Base-by-base conservation (phyloP, 164 flowering plant species). In the Vitis riparia region DNA sequence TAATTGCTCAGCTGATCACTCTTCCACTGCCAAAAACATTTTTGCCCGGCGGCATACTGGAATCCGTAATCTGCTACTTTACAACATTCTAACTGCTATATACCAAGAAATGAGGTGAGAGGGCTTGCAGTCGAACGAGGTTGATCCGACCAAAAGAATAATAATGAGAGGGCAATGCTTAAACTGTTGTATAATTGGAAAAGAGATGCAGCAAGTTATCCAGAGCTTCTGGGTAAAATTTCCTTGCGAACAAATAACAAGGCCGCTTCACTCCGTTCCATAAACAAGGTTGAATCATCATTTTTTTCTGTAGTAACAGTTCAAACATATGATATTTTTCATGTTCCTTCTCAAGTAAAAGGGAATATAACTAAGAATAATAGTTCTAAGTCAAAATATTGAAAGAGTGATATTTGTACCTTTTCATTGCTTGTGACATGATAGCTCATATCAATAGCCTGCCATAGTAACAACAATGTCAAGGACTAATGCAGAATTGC, bases 231-330 rank as follows among this genome's bases (percentile, higher is more conserved):
- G 82, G 82, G 23, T 76, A 63, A 52, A 79, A 79, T 68, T 76
- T 79, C 30, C 82, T 69, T 2, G 77, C 82, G 60, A 79, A 79
- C 27, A 79, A 37, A 59, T 67, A 74, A 47, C 82, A 79, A 0
- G 80, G 77, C 55, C 80, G 66, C 63, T 60, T 67, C 72, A 67
- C 32, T 63, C 80, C 80, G 48, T 79, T 79, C 82, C 82, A 79
- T n/a, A 73, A 8, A 75, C 82, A 79, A 59, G 75, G 77, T 11
- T 9, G 14, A 0, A 17, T 19, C 51, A 60, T 66, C 55, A 16
- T 65, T 59, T 4, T 70, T 57, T 66, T 69, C 81, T 75, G 78
- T 62, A 69, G 47, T 3, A 30, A 8, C 17, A 15, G 51, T 53
- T 19, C 27, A 51, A 50, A 66, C 8, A 1, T 12, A 6, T 49